Evolutionary conservation across 768 basidiomycete species (phyloP).

Genomic region (Xerocomus brunneocitrinus): DNA sequence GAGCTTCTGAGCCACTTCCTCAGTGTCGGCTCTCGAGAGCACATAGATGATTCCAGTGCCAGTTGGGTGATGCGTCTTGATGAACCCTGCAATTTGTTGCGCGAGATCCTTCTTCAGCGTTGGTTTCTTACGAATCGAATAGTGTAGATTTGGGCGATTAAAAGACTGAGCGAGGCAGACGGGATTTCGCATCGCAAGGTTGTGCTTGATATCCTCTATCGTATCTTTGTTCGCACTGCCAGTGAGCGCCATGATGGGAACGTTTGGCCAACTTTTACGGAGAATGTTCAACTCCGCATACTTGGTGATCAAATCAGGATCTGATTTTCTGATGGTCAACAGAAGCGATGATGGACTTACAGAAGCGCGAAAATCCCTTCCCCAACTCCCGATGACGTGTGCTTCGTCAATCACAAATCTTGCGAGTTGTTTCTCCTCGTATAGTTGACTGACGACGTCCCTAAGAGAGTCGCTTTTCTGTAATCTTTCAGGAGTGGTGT

Average conservation of each 20-base stretch:
- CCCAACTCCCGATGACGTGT: constrained; percentile 94
- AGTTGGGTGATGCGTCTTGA: constrained; percentile 50
- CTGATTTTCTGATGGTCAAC: not conserved
- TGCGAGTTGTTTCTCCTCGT: constrained; percentile 57
- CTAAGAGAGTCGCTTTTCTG: constrained; percentile 55
- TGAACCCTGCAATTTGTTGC: constrained; percentile 64
- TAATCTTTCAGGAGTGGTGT: constrained; percentile 90
- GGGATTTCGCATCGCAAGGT: constrained; percentile 58
- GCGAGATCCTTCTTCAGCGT: constrained; percentile 40
- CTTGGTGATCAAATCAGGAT: constrained; percentile 35
- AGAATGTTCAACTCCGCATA: constrained; percentile 65
- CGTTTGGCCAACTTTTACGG: constrained; percentile 66
- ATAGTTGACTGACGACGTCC: constrained; percentile 52
- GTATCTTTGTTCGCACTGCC: constrained; percentile 86
- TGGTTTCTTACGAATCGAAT: constrained; percentile 54
- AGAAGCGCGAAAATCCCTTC: constrained; percentile 85
- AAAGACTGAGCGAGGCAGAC: constrained; percentile 73
- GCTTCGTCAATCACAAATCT: constrained; percentile 96
- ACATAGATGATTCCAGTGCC: constrained; percentile 87
- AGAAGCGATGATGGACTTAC: constrained; percentile 38
- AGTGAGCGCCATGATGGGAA: constrained; percentile 95
- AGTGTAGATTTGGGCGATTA: constrained; percentile 89
- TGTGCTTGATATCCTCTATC: constrained; percentile 70
- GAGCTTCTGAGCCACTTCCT: constrained; percentile 71
- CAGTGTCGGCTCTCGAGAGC: constrained; percentile 64